Percentiles rank a stretch among this genome's conserved stretches.
These are phyloP conservation scores for Apiospora arundinis DNA, from an alignment of 2,329 filamentous ascomycete species.

Conservation along the genomic window DNA sequence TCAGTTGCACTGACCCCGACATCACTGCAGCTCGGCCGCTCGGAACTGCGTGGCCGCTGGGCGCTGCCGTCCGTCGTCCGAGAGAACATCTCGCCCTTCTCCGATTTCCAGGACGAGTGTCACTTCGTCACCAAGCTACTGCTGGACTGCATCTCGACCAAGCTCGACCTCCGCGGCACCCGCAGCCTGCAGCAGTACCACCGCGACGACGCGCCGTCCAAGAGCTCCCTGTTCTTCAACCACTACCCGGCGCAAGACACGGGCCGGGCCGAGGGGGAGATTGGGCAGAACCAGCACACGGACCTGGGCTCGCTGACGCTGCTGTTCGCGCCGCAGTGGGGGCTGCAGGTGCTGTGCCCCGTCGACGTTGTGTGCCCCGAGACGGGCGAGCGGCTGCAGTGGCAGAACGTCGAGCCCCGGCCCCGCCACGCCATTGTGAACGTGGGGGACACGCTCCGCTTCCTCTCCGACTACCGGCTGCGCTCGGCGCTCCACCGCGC, in stretches of 20 bases:
- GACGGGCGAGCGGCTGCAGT: slow-evolving; percentile 10
- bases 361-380: slow-evolving; percentile 5
- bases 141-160: slow-evolving; percentile 23
- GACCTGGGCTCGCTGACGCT: too few species aligned
- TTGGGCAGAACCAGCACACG: slow-evolving; percentile 23
- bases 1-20: too few species aligned
- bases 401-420: slow-evolving; percentile 18
- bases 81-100: slow-evolving; percentile 17
- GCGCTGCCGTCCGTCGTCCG: slow-evolving; percentile 18
- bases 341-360: background rate
- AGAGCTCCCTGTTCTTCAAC: slow-evolving; percentile 20
- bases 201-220: slow-evolving; percentile 22
- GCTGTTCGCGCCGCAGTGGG: background rate
- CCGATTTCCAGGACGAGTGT: slow-evolving; percentile 11
- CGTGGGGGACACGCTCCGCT: background rate
- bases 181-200: slow-evolving; percentile 20
- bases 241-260: slow-evolving; percentile 18
- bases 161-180: slow-evolving; percentile 5
- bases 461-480: too few species aligned
- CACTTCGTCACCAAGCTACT: slow-evolving; percentile 22
- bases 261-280: background rate
- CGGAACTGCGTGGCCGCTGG: slow-evolving; percentile 22
- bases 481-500: slow-evolving; percentile 18
- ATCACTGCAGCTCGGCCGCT: too few species aligned
- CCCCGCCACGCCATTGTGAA: slow-evolving; percentile 18